A percentile compares a stretch with the other conserved stretches of the same genome.
Conservation (phyloP, 371 early-diverging fungal species). For the Mucor lusitanicus region DNA sequence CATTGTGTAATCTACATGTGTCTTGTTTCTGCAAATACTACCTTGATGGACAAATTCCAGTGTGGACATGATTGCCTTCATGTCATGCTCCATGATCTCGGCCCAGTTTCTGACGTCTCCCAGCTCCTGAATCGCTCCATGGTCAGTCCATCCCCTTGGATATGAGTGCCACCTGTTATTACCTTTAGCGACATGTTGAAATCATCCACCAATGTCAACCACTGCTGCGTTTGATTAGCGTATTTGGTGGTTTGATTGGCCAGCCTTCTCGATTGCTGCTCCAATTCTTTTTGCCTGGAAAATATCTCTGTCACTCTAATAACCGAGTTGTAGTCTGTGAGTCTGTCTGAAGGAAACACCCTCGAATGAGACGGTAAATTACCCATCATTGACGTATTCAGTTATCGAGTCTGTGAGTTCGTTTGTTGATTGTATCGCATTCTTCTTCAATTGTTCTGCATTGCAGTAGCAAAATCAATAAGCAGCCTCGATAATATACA, state of each 20-base stretch:
- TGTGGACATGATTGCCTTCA: constrained; percentile 32
- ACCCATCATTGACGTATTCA: constrained; percentile 61
- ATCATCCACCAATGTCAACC: constrained; percentile 61
- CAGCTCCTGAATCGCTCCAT: constrained; percentile 55
- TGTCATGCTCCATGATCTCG: constrained; percentile 48
- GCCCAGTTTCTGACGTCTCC: constrained; percentile 87
- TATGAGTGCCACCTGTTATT: neutral
- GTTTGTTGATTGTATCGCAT: constrained; percentile 50
- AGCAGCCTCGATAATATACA: neutral
- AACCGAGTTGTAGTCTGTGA: neutral
- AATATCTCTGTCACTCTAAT: constrained; percentile 58
- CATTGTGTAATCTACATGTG: neutral
- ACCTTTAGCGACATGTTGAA: constrained; percentile 68
- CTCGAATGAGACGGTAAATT: neutral
- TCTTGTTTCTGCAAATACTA: neutral
- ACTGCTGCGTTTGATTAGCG: constrained; percentile 62
- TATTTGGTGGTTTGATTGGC: constrained; percentile 51
- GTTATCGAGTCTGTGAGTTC: constrained; percentile 59
- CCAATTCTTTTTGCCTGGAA: constrained; percentile 63
- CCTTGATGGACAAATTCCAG: constrained; percentile 37
- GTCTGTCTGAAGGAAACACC: neutral
- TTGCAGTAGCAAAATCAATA: neutral
- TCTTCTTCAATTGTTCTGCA: constrained; percentile 59
- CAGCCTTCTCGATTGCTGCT: constrained; percentile 58
- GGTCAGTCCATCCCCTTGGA: neutral